Evolutionary conservation across 106 monocot genomes (phyloP), one percentile per base, ranked within the genome.

Genomic region (Allium fistulosum): DNA sequence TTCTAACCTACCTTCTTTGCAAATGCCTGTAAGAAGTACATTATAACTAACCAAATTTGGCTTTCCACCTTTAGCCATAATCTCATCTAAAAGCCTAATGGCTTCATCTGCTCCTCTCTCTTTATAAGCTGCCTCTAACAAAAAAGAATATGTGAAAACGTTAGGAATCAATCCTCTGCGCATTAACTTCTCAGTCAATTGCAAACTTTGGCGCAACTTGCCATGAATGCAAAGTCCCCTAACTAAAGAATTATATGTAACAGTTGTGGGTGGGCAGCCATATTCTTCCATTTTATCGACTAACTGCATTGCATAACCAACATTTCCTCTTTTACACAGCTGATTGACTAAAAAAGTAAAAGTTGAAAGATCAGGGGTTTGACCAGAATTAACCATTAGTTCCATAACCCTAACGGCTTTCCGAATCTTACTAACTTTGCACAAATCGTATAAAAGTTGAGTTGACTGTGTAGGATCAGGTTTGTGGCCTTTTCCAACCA

Each of bases 1-100:
- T 2, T 75, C 77, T 28, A 91, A 69, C 58, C 91, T 59, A 17
- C 78, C 85, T 53, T 88, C 87, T 73, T 91, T 91, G 81, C 87
- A 91, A 17, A 81, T 83, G 16, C 88, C 88, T 56, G 87, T 95
- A 27, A 95, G 85, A 65, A 95, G 59, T 13, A 85, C 85, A 67
- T 95, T 88, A 77, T 95, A 95, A 26, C 83, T 83, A 22, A 88
- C 91, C 64, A 88, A 67, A 74, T 95, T 91, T 1, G 94, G 90
- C 70, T 51, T 79, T 45, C 88, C 85, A 28, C 88, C 91, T 75
- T 81, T 95, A 0, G 66, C 74, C 1, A 91, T 82, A 27, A 95
- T 91, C 81, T 91, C 85, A 58, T 81, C 81, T 71, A 95, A 69
- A 13, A 95, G 72, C 65, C 59, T 75, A 55, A 86, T 79, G 0